Conservation (phyloP, 176 grass and related monocot genomes). For the Themeda triandra region DNA sequence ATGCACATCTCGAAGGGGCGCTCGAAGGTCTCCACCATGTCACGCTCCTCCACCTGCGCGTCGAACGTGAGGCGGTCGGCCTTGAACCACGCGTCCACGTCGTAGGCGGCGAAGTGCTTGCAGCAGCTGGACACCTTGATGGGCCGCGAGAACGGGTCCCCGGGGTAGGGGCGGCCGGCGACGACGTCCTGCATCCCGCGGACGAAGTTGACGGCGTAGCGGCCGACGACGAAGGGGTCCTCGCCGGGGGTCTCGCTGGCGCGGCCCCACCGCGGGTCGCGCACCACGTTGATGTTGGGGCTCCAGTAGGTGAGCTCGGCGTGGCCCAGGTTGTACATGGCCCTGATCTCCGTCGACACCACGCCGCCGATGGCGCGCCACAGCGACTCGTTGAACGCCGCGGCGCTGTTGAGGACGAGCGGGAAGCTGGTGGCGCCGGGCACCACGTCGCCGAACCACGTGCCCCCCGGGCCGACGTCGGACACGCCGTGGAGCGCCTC, state of each 20-base stretch:
- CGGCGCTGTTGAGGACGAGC: conserved; percentile 43
- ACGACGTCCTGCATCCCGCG: conserved; percentile 50
- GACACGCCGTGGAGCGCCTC: conserved; percentile 69
- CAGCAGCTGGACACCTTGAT: conserved; percentile 79
- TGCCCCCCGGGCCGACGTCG: conserved; percentile 23
- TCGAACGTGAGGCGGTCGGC: conserved; percentile 50
- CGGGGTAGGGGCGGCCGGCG: not conserved
- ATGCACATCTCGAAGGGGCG: conserved; percentile 63
- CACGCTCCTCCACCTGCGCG: conserved; percentile 46
- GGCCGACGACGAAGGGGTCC: conserved; percentile 56
- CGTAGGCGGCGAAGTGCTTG: conserved; percentile 79
- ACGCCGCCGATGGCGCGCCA: conserved; percentile 41
- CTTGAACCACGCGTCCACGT: conserved; percentile 47
- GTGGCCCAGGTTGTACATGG: conserved; percentile 76
- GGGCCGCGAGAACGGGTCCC: conserved; percentile 32
- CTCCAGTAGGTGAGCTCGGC: conserved; percentile 70
- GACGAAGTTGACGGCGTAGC: conserved; percentile 55
- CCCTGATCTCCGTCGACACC: conserved; percentile 47
- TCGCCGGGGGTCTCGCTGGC: conserved; percentile 67
- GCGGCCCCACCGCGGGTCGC: conserved; percentile 69
- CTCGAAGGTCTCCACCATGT: conserved; percentile 63
- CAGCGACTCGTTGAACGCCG: conserved; percentile 53
- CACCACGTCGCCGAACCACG: conserved; percentile 53
- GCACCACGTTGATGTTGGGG: conserved; percentile 72
- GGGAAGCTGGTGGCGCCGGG: conserved; percentile 67